These are phyloP conservation scores for Fimicolochytrium jonesii DNA, from an alignment of 192 early-diverging fungal genomes.

Conservation along the genomic window DNA sequence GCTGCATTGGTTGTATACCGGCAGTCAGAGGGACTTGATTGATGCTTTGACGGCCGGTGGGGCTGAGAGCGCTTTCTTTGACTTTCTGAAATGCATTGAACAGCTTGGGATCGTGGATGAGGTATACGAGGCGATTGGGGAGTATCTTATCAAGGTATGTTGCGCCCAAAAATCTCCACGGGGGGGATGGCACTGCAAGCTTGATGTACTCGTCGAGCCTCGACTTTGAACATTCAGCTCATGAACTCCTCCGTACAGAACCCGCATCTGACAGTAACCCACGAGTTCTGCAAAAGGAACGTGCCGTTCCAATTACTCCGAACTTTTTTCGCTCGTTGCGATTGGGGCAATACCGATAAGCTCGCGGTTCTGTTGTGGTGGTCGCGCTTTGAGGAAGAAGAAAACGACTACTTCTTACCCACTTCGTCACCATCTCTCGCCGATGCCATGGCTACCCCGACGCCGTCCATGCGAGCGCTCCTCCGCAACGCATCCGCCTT, in stretches of 20 bases:
- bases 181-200: too few relatives aligned
- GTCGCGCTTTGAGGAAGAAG: background rate
- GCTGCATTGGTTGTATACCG: conserved; percentile 8
- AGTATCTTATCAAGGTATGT: background rate
- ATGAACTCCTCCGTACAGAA: too few relatives aligned
- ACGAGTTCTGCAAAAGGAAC: background rate
- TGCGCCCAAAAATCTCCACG: too few relatives aligned
- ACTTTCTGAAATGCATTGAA: background rate
- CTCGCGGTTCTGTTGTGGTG: background rate
- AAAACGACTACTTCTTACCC: background rate
- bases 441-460: background rate
- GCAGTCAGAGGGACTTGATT: background rate
- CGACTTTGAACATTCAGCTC: too few relatives aligned
- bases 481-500: background rate
- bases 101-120: background rate
- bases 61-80: background rate
- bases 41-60: background rate
- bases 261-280: background rate
- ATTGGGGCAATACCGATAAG: background rate
- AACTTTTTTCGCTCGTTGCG: background rate
- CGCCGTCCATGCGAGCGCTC: background rate
- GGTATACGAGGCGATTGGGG: conserved; percentile 3
- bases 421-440: background rate
- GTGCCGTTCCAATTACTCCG: background rate
- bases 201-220: too few relatives aligned